Evolutionary conservation across 1,139 yeast genomes (phyloP), one percentile per base, ranked within the genome.

Genomic region (Pneumocystis murina): DNA sequence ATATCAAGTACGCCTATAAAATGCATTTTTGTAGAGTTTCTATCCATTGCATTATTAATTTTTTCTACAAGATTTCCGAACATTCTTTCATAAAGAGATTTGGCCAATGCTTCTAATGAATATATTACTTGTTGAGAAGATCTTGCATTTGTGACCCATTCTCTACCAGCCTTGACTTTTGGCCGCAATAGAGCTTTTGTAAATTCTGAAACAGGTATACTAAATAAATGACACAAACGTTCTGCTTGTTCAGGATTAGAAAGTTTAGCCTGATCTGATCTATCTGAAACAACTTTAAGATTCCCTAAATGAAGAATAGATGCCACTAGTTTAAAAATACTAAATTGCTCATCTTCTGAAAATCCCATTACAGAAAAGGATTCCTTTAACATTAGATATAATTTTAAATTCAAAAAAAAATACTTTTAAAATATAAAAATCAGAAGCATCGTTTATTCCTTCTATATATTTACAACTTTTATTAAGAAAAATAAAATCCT

Each of bases 1-100:
- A 92, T 94, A 78, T 92, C 99, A 66, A 92, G 78, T 2, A 94
- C 94, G 1, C 99, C 98, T 69, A 92, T 89, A 69, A 86, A 91
- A 65, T 86, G 83, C 24, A 77, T 74, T 24, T 77, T 73, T 20
- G 59, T 24, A 0, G 57, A 40, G 12, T 39, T 36, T 12, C 77
- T 75, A 54, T 80, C 82, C 61, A 91, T 79, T 64, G 83, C 86
- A n/a, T 78, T 78, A 72, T 94, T 94, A 70, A 94, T 87, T 63
- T 83, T 81, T 66, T 80, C 80, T 14, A 92, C 95, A 59, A 94
- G 81, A 70, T 79, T 83, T 64, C 87, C 87, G 75, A 94, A 94
- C 10, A 89, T 74, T 61, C 86, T 82, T 72, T 92, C 98, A 72
- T 92, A 94, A 20, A 94, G 75, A 17, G 90, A 83, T 73, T 91